phyloP scores from a whole-genome alignment of 2,329 filamentous ascomycete species.

The Hypoxylon rubiginosum region DNA sequence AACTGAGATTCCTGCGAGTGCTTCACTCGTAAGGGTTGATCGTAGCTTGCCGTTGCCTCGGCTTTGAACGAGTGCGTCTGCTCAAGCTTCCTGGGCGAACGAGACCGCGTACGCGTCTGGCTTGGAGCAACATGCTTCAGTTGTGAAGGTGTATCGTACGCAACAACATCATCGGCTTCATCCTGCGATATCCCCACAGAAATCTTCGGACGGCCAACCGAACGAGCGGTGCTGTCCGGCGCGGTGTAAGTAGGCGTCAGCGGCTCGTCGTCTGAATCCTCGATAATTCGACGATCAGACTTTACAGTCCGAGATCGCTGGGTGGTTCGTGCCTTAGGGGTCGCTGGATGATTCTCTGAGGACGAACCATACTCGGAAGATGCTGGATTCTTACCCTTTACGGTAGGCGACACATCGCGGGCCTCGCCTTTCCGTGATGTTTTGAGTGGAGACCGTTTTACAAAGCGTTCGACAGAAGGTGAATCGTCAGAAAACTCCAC shows the following conservation, averaged over 20 bases:
- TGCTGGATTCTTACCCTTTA: constrained; percentile 13
- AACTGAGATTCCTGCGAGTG: constrained; percentile 29
- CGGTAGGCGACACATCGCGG: constrained; percentile 22
- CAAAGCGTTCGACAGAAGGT: constrained; percentile 25
- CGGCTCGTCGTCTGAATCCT: constrained; percentile 71
- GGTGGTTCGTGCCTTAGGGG: constrained; percentile 39
- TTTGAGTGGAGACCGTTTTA: constrained; percentile 47
- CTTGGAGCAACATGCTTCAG: constrained; percentile 25
- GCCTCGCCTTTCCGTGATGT: constrained; percentile 38
- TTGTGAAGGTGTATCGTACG: constrained; percentile 48
- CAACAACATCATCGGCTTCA: constrained; percentile 37
- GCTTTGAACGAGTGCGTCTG: constrained; percentile 25
- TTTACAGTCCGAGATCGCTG: constrained; percentile 42
- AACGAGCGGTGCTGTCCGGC: constrained; percentile 48
- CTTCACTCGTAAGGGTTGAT: constrained; percentile 17
- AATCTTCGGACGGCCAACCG: constrained; percentile 37
- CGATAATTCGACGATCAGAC: constrained; percentile 59
- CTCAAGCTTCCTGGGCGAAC: constrained; percentile 43
- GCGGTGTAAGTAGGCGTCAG: constrained; percentile 58
- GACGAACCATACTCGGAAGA: constrained; percentile 35
- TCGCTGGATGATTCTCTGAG: constrained; percentile 37
- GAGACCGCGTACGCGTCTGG: constrained; percentile 31
- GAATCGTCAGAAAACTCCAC: constrained; percentile 23
- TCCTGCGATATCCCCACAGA: constrained; percentile 31
- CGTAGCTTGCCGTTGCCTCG: constrained; percentile 23